phyloP scores from a whole-genome alignment of 768 basidiomycete species.

The Bullera alba region DNA sequence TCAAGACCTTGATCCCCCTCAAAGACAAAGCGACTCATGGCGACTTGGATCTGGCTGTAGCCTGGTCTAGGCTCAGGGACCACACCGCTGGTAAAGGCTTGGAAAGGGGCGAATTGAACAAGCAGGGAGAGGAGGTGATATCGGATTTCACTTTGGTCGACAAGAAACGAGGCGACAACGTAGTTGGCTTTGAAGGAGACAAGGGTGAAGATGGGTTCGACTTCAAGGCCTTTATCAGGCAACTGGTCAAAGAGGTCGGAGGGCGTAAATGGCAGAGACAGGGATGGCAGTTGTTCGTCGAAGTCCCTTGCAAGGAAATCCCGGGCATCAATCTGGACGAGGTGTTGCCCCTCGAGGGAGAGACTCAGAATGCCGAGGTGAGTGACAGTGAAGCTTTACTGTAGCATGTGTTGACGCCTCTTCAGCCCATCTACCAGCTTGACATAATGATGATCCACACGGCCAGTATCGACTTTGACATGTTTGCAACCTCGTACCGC shows the following conservation, averaged over 20 bases:
- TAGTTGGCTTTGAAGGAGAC: no score
- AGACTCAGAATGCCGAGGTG: slow-evolving; percentile 6
- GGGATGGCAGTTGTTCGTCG: slow-evolving; percentile 14
- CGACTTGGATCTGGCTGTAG: slow-evolving; percentile 26
- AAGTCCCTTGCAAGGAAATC: slow-evolving; percentile 10
- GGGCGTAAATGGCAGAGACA: slow-evolving; percentile 13
- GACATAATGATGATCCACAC: slow-evolving; percentile 23
- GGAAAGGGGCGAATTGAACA: no score
- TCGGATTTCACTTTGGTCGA: no score
- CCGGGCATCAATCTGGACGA: neutral
- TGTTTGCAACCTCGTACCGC: slow-evolving; percentile 16
- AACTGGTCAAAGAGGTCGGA: slow-evolving; percentile 4
- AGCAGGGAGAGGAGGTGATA: neutral
- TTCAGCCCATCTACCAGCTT: slow-evolving; percentile 29
- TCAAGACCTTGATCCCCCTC: slow-evolving; percentile 1
- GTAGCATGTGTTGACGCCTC: neutral
- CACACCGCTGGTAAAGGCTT: no score
- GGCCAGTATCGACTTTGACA: slow-evolving; percentile 8
- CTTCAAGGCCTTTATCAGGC: no score
- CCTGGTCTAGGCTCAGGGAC: no score
- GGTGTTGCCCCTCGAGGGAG: neutral
- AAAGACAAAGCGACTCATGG: slow-evolving; percentile 24
- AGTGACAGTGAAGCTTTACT: slow-evolving; percentile 3
- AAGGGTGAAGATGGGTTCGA: neutral
- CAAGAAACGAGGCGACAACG: no score